Evolutionary conservation across 1,139 yeast genomes (phyloP).

Genomic region (Saccharomycopsis hybrid): DNA sequence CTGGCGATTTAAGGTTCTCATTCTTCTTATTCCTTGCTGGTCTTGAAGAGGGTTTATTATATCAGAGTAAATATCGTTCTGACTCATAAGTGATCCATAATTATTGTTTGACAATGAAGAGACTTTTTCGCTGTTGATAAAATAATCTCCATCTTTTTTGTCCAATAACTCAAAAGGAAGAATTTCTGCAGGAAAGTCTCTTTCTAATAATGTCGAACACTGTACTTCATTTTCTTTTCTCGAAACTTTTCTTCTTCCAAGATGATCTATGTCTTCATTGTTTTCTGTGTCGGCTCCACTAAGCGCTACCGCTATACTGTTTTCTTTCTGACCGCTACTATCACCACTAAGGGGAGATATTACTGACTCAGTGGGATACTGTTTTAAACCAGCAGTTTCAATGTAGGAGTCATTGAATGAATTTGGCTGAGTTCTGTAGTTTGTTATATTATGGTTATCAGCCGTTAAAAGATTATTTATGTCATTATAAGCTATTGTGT

Average conservation of each 20-base stretch:
- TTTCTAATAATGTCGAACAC: constrained; percentile 18
- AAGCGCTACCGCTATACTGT: neutral
- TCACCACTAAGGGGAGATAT: no score
- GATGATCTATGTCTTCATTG: no score
- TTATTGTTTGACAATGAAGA: constrained; percentile 4
- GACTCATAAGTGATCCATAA: constrained; percentile 10
- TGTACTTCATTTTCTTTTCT: neutral
- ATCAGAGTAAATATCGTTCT: constrained; percentile 12
- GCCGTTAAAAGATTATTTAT: neutral
- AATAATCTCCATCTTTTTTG: constrained; percentile 19
- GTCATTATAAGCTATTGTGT: neutral
- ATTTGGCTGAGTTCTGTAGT: constrained; percentile 19
- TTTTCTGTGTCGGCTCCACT: neutral
- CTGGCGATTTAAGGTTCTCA: constrained; percentile 12
- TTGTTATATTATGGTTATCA: neutral
- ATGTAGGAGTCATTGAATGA: constrained; percentile 16
- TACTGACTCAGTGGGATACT: neutral
- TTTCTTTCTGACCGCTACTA: neutral
- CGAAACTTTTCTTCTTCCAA: no score
- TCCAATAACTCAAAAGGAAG: constrained; percentile 20
- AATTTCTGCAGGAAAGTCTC: constrained; percentile 22
- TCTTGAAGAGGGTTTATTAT: constrained; percentile 10
- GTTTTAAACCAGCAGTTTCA: constrained; percentile 1
- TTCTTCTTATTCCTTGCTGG: constrained; percentile 4
- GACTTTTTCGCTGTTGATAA: constrained; percentile 13